phyloP scores from a whole-genome alignment of 148 eudicot species.

The Fallopia convolvulus region DNA sequence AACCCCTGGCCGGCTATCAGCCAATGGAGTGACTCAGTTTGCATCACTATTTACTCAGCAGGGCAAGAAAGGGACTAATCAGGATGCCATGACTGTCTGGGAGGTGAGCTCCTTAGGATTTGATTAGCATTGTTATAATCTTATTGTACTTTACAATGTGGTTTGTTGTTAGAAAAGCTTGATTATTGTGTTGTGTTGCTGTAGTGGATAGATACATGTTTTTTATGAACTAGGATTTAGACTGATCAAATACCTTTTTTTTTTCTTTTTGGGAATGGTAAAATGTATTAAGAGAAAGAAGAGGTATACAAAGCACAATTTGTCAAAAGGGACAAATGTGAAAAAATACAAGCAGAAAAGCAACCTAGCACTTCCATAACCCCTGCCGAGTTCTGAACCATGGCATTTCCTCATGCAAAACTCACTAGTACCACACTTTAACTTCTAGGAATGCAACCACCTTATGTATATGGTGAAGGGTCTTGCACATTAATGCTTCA shows the following conservation, averaged over 20 bases:
- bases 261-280: no score
- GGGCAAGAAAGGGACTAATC: constrained; percentile 91
- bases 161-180: background rate
- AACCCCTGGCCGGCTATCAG: constrained; percentile 59
- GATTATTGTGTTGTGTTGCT: background rate
- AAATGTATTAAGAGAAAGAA: no score
- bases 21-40: constrained; percentile 59
- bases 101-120: constrained; percentile 42
- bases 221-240: background rate
- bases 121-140: background rate
- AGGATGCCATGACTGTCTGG: constrained; percentile 99
- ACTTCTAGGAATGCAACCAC: no score
- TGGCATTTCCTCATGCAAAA: no score
- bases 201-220: background rate
- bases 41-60: constrained; percentile 84
- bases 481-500: no score
- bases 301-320: no score
- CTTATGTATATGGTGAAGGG: no score
- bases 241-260: background rate
- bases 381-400: no score
- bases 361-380: no score
- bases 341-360: no score
- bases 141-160: background rate
- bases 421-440: no score
- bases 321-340: no score